phyloP scores from a whole-genome alignment of 2,329 filamentous ascomycete genomes.

The Neonectria sp. region DNA sequence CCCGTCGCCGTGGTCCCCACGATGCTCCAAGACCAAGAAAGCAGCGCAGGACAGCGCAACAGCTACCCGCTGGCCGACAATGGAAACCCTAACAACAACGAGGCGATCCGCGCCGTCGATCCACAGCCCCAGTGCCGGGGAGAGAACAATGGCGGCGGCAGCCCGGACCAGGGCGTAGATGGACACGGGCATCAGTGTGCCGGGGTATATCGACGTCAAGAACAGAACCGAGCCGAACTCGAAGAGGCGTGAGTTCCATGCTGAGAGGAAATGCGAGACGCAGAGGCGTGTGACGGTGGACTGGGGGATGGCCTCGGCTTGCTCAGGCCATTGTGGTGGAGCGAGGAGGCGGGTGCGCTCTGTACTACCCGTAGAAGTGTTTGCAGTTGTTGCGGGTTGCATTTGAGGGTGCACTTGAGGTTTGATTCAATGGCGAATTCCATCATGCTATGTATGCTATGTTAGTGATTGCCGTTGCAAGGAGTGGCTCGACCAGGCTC shows the following conservation, averaged over 20 bases:
- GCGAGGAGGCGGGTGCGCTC: background rate
- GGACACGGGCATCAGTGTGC: constrained; percentile 75
- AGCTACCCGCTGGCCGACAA: constrained; percentile 35
- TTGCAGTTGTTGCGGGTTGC: background rate
- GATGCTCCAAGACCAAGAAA: constrained; percentile 50
- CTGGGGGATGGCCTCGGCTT: no score
- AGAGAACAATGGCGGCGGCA: constrained; percentile 69
- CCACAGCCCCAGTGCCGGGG: constrained; percentile 68
- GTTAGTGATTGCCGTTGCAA: background rate
- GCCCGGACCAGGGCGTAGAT: constrained; percentile 76
- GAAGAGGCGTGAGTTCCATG: constrained; percentile 74
- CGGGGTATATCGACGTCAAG: constrained; percentile 66
- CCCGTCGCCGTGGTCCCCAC: constrained; percentile 58
- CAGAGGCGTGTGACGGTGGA: constrained; percentile 58
- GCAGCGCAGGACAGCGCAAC: no score
- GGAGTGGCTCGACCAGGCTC: no score
- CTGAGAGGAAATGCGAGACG: constrained; percentile 71
- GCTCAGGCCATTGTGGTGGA: background rate
- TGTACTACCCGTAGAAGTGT: background rate
- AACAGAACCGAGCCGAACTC: constrained; percentile 73
- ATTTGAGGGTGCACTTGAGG: background rate
- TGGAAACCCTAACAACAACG: constrained; percentile 63
- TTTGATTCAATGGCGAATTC: background rate
- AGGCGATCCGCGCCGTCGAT: constrained; percentile 70
- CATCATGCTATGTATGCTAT: background rate